Conservation (phyloP, 345 rosid genomes). For the Melaleuca quinquenervia region DNA sequence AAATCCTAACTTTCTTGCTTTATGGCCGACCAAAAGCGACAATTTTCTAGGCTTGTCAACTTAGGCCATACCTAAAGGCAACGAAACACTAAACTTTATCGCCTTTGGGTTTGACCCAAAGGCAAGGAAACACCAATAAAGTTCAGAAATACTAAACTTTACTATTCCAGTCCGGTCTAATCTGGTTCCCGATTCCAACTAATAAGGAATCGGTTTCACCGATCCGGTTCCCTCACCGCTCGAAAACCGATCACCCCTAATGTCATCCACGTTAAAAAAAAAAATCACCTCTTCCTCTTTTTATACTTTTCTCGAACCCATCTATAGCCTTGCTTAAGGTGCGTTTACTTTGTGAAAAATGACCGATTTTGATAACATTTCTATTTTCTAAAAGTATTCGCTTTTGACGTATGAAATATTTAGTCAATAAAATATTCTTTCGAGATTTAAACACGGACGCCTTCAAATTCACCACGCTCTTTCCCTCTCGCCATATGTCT, state of each 20-base stretch:
- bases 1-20: background rate
- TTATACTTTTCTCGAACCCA: rapidly evolving
- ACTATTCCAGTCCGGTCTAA: no score
- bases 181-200: no score
- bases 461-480: background rate
- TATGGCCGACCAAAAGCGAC: background rate
- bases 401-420: background rate
- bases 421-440: background rate
- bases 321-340: rapidly evolving
- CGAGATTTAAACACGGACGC: background rate
- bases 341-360: background rate
- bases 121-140: background rate
- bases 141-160: no score
- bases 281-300: background rate
- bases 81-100: background rate
- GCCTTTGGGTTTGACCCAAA: background rate
- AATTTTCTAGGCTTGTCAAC: background rate
- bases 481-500: no score
- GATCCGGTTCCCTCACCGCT: no score
- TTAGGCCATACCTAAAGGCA: background rate
- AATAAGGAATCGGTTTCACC: no score
- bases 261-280: background rate
- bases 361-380: background rate
- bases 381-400: rapidly evolving
- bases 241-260: no score